A percentile compares a stretch with the other conserved stretches of the same genome.
phyloP scores from a whole-genome alignment of 495 filamentous ascomycete genomes.

The Podospora tetraspora region DNA sequence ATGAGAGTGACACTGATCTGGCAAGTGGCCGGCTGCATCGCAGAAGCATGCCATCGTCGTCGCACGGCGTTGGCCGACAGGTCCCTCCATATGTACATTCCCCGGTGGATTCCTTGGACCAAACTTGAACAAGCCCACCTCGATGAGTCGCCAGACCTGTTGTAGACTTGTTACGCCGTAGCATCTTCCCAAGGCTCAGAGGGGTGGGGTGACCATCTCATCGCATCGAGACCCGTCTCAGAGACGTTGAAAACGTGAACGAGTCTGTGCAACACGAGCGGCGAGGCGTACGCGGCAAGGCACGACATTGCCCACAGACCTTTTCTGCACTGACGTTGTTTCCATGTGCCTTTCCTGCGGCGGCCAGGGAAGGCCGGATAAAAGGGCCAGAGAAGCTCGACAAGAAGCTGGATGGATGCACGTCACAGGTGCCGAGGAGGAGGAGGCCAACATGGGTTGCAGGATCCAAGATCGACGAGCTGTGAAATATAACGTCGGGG shows the following conservation, averaged over 20 bases:
- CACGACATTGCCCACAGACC: background rate
- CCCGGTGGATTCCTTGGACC: background rate
- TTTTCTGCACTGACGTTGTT: background rate
- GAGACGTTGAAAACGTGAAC: background rate
- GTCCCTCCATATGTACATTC: background rate
- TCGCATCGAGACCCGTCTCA: background rate
- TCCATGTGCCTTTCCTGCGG: background rate
- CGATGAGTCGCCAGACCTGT: too few relatives aligned
- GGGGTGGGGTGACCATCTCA: background rate
- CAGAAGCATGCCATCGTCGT: background rate
- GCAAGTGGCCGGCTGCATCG: background rate
- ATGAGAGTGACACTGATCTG: background rate
- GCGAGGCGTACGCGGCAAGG: background rate
- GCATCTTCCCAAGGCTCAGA: background rate
- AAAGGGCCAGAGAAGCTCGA: background rate
- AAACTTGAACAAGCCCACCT: too few relatives aligned
- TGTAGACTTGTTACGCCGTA: too few relatives aligned
- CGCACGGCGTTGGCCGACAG: background rate
- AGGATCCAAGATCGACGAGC: background rate
- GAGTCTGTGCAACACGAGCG: background rate
- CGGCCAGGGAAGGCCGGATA: background rate
- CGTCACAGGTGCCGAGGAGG: background rate
- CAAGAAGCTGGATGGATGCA: background rate
- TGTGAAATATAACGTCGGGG: background rate
- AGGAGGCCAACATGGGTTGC: background rate